These are phyloP conservation scores for Pseudocercospora pini-densiflorae DNA, from an alignment of 2,329 filamentous ascomycete species.

Conservation along the genomic window DNA sequence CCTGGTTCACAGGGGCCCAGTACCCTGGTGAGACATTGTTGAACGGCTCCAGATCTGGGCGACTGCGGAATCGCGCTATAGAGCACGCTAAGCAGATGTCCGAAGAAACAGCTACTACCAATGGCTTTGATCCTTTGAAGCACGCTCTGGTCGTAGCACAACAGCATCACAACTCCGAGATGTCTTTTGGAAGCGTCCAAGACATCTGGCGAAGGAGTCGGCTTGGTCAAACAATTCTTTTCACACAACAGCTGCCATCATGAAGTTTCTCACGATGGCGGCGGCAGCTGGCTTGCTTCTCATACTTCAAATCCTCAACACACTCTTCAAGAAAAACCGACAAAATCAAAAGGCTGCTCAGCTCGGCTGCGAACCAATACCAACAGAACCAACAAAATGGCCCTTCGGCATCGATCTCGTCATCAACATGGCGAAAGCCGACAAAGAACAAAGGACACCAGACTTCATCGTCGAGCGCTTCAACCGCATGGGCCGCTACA, in stretches of 20 bases:
- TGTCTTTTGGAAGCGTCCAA: background rate
- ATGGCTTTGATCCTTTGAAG: background rate
- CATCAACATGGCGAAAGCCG: conserved; percentile 9
- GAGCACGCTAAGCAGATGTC: background rate
- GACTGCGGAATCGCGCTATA: background rate
- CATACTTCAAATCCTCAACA: background rate
- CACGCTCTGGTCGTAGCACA: background rate
- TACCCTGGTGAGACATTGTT: background rate
- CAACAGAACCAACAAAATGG: conserved; percentile 11
- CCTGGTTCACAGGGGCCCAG: background rate
- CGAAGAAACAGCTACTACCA: background rate
- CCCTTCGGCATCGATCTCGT: conserved; percentile 13
- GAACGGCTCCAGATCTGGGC: background rate
- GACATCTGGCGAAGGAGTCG: background rate
- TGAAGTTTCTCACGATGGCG: background rate
- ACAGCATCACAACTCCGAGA: background rate
- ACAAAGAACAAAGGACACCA: conserved; percentile 9
- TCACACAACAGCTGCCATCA: background rate
- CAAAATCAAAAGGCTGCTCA: background rate
- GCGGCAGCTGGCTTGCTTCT: background rate
- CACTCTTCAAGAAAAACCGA: background rate
- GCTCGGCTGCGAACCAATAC: conserved; percentile 3
- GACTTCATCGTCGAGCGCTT: conserved; percentile 16
- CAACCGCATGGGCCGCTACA: conserved; percentile 13
- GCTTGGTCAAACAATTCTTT: too few species aligned